Evolutionary conservation across 1,284 basidiomycete species (phyloP), one percentile per base, ranked within the genome.

Genomic region (Bjerkandera adusta): DNA sequence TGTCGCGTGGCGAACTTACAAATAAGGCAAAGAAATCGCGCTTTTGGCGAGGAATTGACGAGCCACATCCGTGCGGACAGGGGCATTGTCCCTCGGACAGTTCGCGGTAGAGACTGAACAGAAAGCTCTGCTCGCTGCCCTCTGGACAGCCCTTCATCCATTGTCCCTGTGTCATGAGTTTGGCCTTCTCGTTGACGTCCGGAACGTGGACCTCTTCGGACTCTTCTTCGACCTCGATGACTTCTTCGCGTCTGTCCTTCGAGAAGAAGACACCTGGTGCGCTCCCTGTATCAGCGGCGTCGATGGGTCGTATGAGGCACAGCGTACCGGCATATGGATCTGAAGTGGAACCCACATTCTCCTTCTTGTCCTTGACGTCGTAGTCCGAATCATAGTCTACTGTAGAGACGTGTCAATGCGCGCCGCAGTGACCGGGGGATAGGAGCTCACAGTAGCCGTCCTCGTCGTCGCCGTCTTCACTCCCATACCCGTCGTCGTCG

Each of bases 141-240:
- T 95, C 92, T 0, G 92, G 91, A 65, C 92, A 95, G 7, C 92
- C 92, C 63, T 89, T 92, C 92, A 95, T 95, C 92, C 92, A 96
- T 60, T 92, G 84, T n/a, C 88, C 88, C 63, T 89, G 87, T 18
- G 84, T 84, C 77, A 95, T 81, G 32, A 93, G 67, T 48, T 79
- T 79, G 20, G 85, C 72, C 13, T 66, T 64, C 51, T 78, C 73
- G 39, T 65, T 66, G 12, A 61, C 63, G 36, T 70, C 77, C 3
- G 71, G 65, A 20, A 86, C 60, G 26, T 62, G 51, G 27, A 73
- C 68, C 3, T 69, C 64, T 62, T 89, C 85, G 46, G 85, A 33
- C 26, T 46, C 77, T 64, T 92, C 88, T 59, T 92, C 82, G 2
- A 90, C 78, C 68, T 96, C 89, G 40, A 93, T 86, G 32, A 92